These are phyloP conservation scores for Polychaeton citri DNA, from an alignment of 2,329 filamentous ascomycete species.

Conservation along the genomic window DNA sequence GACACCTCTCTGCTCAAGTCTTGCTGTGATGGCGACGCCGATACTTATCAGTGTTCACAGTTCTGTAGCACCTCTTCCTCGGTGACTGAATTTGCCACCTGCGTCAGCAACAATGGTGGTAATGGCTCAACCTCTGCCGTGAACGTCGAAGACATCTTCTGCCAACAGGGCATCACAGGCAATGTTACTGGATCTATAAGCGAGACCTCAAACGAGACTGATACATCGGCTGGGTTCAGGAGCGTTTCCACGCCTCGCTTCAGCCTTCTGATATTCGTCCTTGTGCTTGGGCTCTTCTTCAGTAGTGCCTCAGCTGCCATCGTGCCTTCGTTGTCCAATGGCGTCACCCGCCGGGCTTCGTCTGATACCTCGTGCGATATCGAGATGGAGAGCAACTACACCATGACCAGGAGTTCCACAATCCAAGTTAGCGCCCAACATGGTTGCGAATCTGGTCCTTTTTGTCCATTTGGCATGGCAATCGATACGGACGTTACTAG, in stretches of 20 bases:
- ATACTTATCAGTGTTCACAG: neutral
- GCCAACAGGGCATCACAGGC: neutral
- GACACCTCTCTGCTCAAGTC: neutral
- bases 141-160: neutral
- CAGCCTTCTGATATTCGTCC: neutral
- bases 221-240: neutral
- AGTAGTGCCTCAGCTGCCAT: neutral
- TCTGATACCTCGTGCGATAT: neutral
- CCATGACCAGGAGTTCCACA: neutral
- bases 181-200: no score
- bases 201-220: neutral
- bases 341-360: neutral
- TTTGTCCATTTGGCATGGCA: neutral
- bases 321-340: neutral
- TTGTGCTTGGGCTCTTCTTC: neutral
- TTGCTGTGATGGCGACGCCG: neutral
- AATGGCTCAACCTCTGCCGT: neutral
- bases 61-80: neutral
- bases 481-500: conserved; percentile 2
- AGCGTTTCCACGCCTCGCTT: neutral
- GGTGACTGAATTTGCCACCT: neutral
- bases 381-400: neutral
- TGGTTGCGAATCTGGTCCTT: neutral
- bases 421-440: neutral
- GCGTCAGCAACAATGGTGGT: neutral